These are phyloP conservation scores for Suillus discolor DNA, from an alignment of 768 basidiomycete species.

Conservation along the genomic window DNA sequence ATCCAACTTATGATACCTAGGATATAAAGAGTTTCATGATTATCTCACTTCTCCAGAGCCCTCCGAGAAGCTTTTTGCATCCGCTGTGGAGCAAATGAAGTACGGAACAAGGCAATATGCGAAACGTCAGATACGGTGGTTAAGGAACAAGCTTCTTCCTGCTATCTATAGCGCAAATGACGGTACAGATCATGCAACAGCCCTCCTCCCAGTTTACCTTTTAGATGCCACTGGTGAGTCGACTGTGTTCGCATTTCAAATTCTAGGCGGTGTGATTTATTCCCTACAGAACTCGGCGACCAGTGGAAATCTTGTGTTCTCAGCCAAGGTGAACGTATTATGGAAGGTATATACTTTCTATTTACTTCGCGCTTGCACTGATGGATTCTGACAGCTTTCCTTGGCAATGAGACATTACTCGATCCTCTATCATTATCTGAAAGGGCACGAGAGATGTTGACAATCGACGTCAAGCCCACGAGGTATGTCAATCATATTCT, in stretches of 20 bases:
- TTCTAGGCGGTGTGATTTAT: conserved; percentile 5
- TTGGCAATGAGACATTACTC: conserved; percentile 49
- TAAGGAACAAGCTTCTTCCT: conserved; percentile 86
- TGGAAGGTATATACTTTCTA: conserved; percentile 41
- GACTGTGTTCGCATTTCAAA: background rate
- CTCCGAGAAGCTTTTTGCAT: conserved; percentile 45
- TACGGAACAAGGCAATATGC: conserved; percentile 88
- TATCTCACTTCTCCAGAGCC: conserved; percentile 54
- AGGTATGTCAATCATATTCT: conserved; percentile 37
- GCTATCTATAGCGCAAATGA: conserved; percentile 50
- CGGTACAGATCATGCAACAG: conserved; percentile 19
- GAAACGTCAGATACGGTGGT: conserved; percentile 89
- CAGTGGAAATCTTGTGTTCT: conserved; percentile 62
- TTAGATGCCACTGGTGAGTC: conserved; percentile 68
- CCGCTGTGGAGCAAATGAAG: conserved; percentile 81
- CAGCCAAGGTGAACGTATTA: conserved; percentile 49
- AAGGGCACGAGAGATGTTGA: conserved; percentile 54
- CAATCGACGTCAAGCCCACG: conserved; percentile 43
- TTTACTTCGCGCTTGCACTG: background rate
- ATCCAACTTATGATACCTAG: conserved; percentile 42
- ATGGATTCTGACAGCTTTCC: conserved; percentile 51
- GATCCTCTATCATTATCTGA: conserved; percentile 60
- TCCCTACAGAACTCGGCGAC: conserved; percentile 48
- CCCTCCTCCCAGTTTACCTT: conserved; percentile 51
- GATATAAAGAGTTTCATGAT: conserved; percentile 87